phyloP scores from a whole-genome alignment of 768 basidiomycete species.

The Podaxis sp. region DNA sequence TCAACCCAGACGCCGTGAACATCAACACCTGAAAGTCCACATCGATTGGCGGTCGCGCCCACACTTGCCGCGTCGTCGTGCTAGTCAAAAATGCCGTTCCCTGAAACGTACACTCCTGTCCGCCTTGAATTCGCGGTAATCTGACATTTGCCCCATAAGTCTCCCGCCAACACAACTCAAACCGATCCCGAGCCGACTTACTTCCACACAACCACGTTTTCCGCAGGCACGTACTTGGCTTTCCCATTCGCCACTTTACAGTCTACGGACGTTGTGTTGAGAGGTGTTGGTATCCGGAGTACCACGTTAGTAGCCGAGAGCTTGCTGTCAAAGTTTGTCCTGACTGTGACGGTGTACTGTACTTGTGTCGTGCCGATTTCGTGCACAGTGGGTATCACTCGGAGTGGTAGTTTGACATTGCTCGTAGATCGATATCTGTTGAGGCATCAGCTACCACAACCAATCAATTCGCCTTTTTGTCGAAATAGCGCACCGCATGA shows the following conservation, averaged over 20 bases:
- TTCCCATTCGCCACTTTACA: slow-evolving; percentile 92
- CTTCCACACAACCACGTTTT: slow-evolving; percentile 99
- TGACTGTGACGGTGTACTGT: slow-evolving; percentile 84
- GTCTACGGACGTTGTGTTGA: slow-evolving; percentile 91
- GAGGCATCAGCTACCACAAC: neutral
- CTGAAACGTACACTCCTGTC: slow-evolving; percentile 83
- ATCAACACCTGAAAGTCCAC: slow-evolving; percentile 99
- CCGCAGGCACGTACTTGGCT: slow-evolving; percentile 95
- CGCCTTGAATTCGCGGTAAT: slow-evolving; percentile 89
- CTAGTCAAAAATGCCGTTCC: slow-evolving; percentile 82
- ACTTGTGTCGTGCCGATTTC: slow-evolving; percentile 93
- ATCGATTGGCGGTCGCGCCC: slow-evolving; percentile 97
- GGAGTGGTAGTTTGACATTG: slow-evolving; percentile 92
- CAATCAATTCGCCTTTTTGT: too few species aligned
- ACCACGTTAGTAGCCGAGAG: slow-evolving; percentile 92
- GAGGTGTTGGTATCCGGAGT: slow-evolving; percentile 90
- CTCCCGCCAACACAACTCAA: neutral
- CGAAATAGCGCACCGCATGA: slow-evolving; percentile 73
- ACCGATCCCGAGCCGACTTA: slow-evolving; percentile 39
- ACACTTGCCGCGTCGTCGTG: slow-evolving; percentile 91
- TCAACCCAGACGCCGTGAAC: slow-evolving; percentile 95
- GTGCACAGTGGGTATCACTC: slow-evolving; percentile 85
- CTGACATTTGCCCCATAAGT: slow-evolving; percentile 37
- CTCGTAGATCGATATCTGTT: slow-evolving; percentile 91
- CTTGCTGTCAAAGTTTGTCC: slow-evolving; percentile 88